Evolutionary conservation across 225 moss, liverwort and hornwort genomes (phyloP).

Genomic region (Anthoceros angustus): DNA sequence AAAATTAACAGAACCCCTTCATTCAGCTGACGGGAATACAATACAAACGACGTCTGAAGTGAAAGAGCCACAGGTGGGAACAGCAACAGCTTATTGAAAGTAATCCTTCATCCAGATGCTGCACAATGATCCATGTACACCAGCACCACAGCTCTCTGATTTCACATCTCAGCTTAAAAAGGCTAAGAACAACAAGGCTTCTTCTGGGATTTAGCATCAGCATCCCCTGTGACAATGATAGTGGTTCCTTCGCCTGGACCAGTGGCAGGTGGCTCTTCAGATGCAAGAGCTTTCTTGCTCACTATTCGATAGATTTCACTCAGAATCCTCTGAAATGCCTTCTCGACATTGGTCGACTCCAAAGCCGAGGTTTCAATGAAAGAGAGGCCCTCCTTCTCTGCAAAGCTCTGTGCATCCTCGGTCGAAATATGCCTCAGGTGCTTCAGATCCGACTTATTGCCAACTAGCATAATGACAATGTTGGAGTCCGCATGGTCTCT

Average conservation of each 20-base stretch:
- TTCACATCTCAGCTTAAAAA: background rate
- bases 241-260: constrained; percentile 73
- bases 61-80: background rate
- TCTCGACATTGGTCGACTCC: constrained; percentile 63
- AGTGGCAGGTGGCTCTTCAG: constrained; percentile 51
- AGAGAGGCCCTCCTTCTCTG: constrained; percentile 64
- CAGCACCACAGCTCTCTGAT: background rate
- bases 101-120: background rate
- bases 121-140: background rate
- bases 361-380: constrained; percentile 73
- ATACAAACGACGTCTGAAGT: too few species aligned
- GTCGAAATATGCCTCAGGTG: constrained; percentile 61
- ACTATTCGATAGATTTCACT: constrained; percentile 75
- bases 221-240: constrained; percentile 18
- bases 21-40: too few species aligned
- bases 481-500: constrained; percentile 62
- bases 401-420: constrained; percentile 57
- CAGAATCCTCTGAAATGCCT: constrained; percentile 64
- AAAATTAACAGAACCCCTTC: too few species aligned
- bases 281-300: constrained; percentile 74
- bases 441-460: constrained; percentile 71
- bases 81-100: constrained; percentile 1
- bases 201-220: constrained; percentile 3
- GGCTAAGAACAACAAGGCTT: constrained; percentile 4
- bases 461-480: constrained; percentile 69